Conservation (phyloP, 139 green algal genomes). For the Chlorella sorokiniana region DNA sequence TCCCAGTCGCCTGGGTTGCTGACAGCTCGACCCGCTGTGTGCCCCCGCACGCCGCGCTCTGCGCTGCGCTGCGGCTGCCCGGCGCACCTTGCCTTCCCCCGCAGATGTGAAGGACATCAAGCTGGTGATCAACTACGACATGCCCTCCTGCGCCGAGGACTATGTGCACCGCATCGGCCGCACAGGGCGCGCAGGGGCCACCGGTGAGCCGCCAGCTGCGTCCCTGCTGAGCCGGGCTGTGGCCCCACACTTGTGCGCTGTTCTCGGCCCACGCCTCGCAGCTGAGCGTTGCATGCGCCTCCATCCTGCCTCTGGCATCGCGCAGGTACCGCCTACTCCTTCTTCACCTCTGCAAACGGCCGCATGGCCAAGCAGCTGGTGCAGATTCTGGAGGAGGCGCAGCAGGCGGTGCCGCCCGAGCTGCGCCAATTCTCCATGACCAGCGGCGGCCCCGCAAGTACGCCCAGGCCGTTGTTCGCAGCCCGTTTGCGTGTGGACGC, state of each 20-base stretch:
- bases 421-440: slow-evolving; percentile 47
- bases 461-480: neutral
- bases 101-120: slow-evolving; percentile 95
- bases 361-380: slow-evolving; percentile 75
- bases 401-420: slow-evolving; percentile 64
- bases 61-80: neutral
- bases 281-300: neutral
- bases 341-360: slow-evolving; percentile 84
- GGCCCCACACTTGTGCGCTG: no score
- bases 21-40: slow-evolving; percentile 3
- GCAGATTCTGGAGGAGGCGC: slow-evolving; percentile 77
- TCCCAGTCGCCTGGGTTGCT: neutral
- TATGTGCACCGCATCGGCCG: slow-evolving; percentile 92
- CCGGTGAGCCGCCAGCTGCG: slow-evolving; percentile 4
- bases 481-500: neutral
- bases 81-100: neutral
- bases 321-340: slow-evolving; percentile 74
- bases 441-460: slow-evolving; percentile 43
- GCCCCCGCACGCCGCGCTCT: neutral
- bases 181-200: slow-evolving; percentile 73
- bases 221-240: no score
- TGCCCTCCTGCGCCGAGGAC: slow-evolving; percentile 88
- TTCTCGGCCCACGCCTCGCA: neutral
- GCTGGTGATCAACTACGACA: slow-evolving; percentile 90
- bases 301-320: no score